phyloP scores from a whole-genome alignment of 1,139 yeast species.

The Candida tunisiensis region DNA sequence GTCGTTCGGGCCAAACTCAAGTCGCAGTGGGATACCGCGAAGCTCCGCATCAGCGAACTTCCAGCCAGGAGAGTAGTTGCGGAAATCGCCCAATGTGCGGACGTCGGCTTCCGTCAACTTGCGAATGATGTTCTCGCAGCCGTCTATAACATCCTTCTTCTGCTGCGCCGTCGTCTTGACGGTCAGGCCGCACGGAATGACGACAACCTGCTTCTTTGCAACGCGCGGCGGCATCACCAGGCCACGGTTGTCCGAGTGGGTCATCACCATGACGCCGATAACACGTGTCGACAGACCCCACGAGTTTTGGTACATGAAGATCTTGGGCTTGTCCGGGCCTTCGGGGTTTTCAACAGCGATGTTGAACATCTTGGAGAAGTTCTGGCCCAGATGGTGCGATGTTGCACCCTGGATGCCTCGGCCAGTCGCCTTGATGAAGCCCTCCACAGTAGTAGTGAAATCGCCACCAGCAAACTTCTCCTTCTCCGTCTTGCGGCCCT shows the following conservation, averaged over 20 bases:
- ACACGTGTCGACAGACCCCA: slow-evolving; percentile 99
- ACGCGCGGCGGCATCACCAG: slow-evolving; percentile 96
- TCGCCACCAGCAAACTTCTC: slow-evolving; percentile 98
- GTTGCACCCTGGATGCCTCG: slow-evolving; percentile 99
- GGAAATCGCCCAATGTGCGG: slow-evolving; percentile 71
- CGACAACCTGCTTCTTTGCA: slow-evolving; percentile 79
- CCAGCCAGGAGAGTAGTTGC: slow-evolving; percentile 98
- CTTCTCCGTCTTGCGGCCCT: slow-evolving; percentile 91
- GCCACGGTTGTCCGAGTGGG: slow-evolving; percentile 97
- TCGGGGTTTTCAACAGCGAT: slow-evolving; percentile 91
- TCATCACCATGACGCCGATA: slow-evolving; percentile 98
- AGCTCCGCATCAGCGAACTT: slow-evolving; percentile 96
- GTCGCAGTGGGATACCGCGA: slow-evolving; percentile 85
- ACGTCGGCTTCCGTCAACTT: slow-evolving; percentile 32
- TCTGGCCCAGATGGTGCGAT: slow-evolving; percentile 94
- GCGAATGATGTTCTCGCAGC: slow-evolving; percentile 51
- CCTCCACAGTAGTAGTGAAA: slow-evolving; percentile 92
- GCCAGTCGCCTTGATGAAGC: slow-evolving; percentile 95
- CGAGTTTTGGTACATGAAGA: slow-evolving; percentile 88
- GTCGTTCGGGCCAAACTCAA: slow-evolving; percentile 96
- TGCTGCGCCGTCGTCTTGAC: slow-evolving; percentile 68
- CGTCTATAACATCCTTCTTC: slow-evolving; percentile 48
- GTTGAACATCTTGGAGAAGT: slow-evolving; percentile 97
- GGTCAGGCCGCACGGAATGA: slow-evolving; percentile 91
- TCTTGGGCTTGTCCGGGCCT: slow-evolving; percentile 55